These are phyloP conservation scores for Asterochloris sp. DNA, from an alignment of 139 green algal species.

Conservation along the genomic window DNA sequence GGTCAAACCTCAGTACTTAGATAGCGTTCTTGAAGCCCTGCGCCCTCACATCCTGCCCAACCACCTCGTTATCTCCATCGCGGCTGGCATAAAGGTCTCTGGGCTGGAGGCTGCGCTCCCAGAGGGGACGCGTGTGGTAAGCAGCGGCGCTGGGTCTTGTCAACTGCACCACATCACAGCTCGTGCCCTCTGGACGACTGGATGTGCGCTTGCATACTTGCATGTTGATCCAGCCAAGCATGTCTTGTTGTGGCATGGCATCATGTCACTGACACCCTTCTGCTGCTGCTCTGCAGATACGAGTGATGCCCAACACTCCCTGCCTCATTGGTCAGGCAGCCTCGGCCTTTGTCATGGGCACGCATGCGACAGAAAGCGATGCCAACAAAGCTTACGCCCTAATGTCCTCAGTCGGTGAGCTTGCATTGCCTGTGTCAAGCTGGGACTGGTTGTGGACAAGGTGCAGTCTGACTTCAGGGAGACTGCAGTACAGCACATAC, in stretches of 20 bases:
- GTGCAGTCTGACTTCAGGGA: no score
- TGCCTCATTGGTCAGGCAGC: constrained; percentile 76
- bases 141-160: background rate
- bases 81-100: constrained; percentile 72
- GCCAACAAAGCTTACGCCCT: constrained; percentile 51
- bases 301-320: constrained; percentile 98
- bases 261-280: no score
- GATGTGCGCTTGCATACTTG: no score
- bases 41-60: constrained; percentile 18
- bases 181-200: background rate
- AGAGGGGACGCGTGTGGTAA: constrained; percentile 14
- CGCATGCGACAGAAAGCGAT: constrained; percentile 47
- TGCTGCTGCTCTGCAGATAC: constrained; percentile 39
- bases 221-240: no score
- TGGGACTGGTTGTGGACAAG: no score
- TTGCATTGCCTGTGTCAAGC: no score
- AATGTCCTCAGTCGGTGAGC: constrained; percentile 65
- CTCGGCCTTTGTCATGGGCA: constrained; percentile 33
- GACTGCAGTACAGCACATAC: no score
- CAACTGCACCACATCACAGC: background rate
- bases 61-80: constrained; percentile 88
- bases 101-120: constrained; percentile 7
- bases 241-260: background rate
- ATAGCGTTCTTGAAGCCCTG: constrained; percentile 46
- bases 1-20: constrained; percentile 87